Evolutionary conservation across 148 eudicot species (phyloP), one percentile per base, ranked within the genome.

Genomic region (Fagopyrum esculentum): DNA sequence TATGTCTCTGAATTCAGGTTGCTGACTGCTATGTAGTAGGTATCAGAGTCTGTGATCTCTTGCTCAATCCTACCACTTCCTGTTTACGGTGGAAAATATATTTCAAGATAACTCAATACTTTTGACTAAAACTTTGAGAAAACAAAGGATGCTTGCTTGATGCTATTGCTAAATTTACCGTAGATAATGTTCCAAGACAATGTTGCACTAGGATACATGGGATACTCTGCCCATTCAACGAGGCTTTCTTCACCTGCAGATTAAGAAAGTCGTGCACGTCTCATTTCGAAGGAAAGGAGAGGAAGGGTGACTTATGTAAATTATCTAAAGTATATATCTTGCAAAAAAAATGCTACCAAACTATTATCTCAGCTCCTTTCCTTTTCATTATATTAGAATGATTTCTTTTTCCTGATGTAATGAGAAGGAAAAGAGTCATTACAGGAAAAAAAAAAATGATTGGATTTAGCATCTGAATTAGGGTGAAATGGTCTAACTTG

Each of bases 11-110:
- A 69, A 79, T 86, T 84, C 73, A 86, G 82, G 83, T 88, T 88
- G 60, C 84, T 85, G 9, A 86, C 88, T 30, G 88, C 89, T 35
- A 86, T 77, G 69, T 75, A 86, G 77, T 88, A 88, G 69, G 77
- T 81, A 69, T 76, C 83, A 43, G 92, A 73, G 9, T 64, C 72
- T 45, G 52, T 55, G 73, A 86, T 83, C 71, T 85, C 80, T 76
- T 82, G 88, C 71, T 51, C 51, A 50, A 88, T 72, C 13, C 52
- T 49, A 73, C 92, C 89, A 46, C 61, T 75, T 77, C 89, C 89
- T 88, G 84, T 49, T 61, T 71, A 77, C 44, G 60, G 44, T 29
- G 16, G 66, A 26, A 15, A 55, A 40, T 40, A 66, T 15, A 8
- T 11, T 3, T 63, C 71, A 44, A 49, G 4, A 43, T 6, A 26